Base-by-base conservation (phyloP, 768 basidiomycete genomes). In the Hygrocybe punicea region DNA sequence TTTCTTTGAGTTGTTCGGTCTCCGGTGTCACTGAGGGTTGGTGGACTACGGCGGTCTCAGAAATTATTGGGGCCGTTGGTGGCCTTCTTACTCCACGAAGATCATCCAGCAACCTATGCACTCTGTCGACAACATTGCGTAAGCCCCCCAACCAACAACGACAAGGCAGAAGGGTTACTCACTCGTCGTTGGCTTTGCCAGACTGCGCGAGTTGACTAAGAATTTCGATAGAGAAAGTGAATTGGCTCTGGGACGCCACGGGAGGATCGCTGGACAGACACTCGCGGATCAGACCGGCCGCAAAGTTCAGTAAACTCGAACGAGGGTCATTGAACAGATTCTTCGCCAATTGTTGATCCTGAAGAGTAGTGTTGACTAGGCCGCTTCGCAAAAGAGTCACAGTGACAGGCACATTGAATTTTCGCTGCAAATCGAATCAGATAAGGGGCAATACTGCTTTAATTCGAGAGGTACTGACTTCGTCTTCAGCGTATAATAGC, bases 401-500 rank as follows among this genome's bases (percentile, higher is more conserved):
- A 0, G 94, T 97, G 61, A 97, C 96, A 10, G 93, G 84, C 10
- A 98, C 86, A 67, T 98, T 98, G 74, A 91, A 89, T 74, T 99
- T 99, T 64, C 97, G 92, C 92, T 95, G 63, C 7, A 51, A 57
- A 61, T 60, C 34, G 37, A 17, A 24, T 65, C 17, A 62, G 56
- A 33, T 42, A 46, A 62, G 37, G 63, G 53, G 1, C 58, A 37
- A 44, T 35, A 23, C 36, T 48, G 24, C 53, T 35, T 16, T 19
- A 39, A 34, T 7, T 13, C 24, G 17, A 11, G 17, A 47, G 61
- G 16, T 5, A 76, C 84, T 55, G 55, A 94, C 93, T 76, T 95
- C 91, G 67, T 99, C 97, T 67, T 98, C 95, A 3, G 97, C 91
- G 67, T 93, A 97, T 45, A 98, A 75, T 48, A 99, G 77, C 97